Percentiles rank a stretch among this genome's conserved stretches.
Conservation (phyloP, 148 eudicot genomes). For the Rhododendron henanense region DNA sequence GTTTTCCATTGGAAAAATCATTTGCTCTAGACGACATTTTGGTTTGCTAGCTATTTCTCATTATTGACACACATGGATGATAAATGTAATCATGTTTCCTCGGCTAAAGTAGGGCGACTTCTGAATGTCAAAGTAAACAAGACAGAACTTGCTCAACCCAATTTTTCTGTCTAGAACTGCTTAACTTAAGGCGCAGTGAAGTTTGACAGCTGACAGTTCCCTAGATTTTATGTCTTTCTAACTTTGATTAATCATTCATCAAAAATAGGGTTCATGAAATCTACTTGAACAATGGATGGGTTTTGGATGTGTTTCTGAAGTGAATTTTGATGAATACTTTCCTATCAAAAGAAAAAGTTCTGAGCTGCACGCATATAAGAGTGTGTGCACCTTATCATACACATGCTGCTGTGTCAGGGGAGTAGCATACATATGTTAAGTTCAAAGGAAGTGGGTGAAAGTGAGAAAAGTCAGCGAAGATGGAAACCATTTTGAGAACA, state of each 20-base stretch:
- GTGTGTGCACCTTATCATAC: neutral
- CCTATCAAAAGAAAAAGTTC: constrained; percentile 2
- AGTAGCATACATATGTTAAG: neutral
- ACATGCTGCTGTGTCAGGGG: neutral
- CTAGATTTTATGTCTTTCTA: neutral
- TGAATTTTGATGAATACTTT: neutral
- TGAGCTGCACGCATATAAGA: neutral
- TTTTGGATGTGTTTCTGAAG: neutral
- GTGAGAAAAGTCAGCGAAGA: neutral
- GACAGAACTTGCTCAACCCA: neutral
- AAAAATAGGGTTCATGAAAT: neutral
- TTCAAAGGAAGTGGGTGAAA: neutral
- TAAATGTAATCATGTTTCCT: neutral
- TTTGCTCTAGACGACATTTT: neutral
- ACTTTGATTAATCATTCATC: neutral
- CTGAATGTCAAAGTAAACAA: neutral
- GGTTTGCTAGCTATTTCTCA: neutral
- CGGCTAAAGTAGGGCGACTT: neutral
- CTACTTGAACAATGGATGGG: neutral
- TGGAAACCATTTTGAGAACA: neutral
- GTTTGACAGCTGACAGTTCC: neutral
- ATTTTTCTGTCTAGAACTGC: neutral
- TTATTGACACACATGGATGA: neutral
- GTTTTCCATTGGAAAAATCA: neutral
- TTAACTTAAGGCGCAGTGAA: neutral